A percentile compares a stretch with the other conserved stretches of the same genome.
Evolutionary conservation across 371 early-diverging fungal genomes (phyloP).

Genomic region (Chytridium lagenaria): DNA sequence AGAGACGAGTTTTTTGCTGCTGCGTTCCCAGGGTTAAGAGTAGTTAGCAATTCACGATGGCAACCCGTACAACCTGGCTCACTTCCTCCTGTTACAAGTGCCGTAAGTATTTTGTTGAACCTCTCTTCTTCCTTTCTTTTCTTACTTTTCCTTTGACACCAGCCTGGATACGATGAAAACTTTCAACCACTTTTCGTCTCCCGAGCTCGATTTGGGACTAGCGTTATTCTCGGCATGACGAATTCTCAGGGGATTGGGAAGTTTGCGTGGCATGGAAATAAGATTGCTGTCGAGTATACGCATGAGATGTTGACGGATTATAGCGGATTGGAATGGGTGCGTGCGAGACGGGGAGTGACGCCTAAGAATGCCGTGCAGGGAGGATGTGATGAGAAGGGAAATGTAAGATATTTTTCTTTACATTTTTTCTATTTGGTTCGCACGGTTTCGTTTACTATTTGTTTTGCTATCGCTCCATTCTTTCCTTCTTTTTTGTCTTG

Average conservation of each 20-base stretch:
- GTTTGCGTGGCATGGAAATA: slow-evolving; percentile 4
- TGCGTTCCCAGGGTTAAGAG: not conserved
- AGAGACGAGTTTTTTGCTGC: slow-evolving; percentile 6
- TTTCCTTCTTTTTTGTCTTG: not conserved
- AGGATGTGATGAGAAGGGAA: slow-evolving; percentile 17
- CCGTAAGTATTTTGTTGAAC: slow-evolving; percentile 1
- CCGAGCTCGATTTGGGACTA: not conserved
- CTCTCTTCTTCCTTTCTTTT: not conserved
- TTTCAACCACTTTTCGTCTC: not conserved
- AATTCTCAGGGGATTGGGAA: not conserved
- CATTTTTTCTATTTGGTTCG: not conserved
- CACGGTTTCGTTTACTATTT: not conserved
- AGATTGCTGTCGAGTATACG: slow-evolving; percentile 9
- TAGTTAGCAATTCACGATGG: not conserved
- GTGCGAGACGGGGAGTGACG: not conserved
- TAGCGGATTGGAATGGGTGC: slow-evolving; percentile 22
- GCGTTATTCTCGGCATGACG: not conserved
- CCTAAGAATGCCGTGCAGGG: slow-evolving; percentile 26
- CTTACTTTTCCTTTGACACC: not conserved
- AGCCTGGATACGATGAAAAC: not conserved
- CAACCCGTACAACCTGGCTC: not conserved
- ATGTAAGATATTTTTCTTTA: not conserved
- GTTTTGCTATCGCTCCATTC: not conserved
- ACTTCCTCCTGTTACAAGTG: not conserved
- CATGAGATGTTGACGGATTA: slow-evolving; percentile 23